Conservation (phyloP, 495 filamentous ascomycete genomes). For the Amorphotheca resinae region DNA sequence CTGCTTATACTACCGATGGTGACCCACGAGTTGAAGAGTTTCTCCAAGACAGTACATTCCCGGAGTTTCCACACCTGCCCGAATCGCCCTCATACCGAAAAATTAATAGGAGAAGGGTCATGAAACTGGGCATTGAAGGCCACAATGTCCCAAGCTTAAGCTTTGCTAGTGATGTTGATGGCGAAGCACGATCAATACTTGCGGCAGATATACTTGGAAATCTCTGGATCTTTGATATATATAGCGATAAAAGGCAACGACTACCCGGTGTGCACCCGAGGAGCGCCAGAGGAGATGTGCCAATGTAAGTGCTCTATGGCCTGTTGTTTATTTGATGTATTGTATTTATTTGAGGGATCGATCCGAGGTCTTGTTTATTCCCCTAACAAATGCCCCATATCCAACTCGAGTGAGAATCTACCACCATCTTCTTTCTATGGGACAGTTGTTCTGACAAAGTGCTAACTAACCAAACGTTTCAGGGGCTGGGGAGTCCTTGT, state of each 20-base stretch:
- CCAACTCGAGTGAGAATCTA: too few species aligned
- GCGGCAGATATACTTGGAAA: constrained; percentile 61
- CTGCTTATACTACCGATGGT: background rate
- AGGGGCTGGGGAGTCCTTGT: constrained; percentile 36
- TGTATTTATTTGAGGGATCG: too few species aligned
- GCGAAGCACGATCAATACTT: constrained; percentile 50
- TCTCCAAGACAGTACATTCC: background rate
- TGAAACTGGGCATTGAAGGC: constrained; percentile 11
- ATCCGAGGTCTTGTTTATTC: too few species aligned
- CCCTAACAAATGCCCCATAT: too few species aligned
- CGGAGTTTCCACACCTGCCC: background rate
- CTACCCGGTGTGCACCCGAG: background rate
- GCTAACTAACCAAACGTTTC: background rate
- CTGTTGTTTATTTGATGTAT: background rate
- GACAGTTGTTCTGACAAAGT: too few species aligned
- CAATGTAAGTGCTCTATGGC: constrained; percentile 6
- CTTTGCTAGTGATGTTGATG: constrained; percentile 56
- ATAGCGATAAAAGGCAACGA: background rate
- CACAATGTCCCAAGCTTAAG: constrained; percentile 67
- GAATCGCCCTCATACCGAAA: background rate
- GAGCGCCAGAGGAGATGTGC: background rate
- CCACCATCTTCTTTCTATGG: too few species aligned
- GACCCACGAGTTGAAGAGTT: background rate
- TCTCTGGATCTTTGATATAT: constrained; percentile 2
- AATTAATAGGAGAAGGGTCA: background rate